Conservation (phyloP, 1,284 basidiomycete species). For the Austroboletus niveus region DNA sequence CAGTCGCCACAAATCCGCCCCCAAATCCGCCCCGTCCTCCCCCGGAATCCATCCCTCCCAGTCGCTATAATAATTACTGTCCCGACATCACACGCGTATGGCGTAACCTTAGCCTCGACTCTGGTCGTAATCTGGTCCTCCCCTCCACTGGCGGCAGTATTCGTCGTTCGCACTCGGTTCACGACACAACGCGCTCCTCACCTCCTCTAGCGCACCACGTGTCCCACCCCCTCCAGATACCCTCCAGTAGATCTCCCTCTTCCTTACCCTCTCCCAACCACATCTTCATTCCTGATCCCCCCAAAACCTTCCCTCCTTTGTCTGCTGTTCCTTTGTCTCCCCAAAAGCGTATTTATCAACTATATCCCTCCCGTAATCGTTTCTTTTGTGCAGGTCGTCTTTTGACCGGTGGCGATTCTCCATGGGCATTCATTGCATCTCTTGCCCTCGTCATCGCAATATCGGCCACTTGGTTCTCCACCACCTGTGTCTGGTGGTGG, state of each 20-base stretch:
- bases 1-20: slow-evolving; percentile 34
- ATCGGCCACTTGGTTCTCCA: slow-evolving; percentile 78
- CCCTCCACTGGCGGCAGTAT: slow-evolving; percentile 4
- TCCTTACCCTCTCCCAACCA: slow-evolving; percentile 33
- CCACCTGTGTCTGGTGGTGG: slow-evolving; percentile 89
- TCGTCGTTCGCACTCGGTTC: slow-evolving; percentile 9
- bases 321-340: slow-evolving; percentile 47
- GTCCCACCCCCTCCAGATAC: slow-evolving; percentile 24
- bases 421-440: slow-evolving; percentile 71
- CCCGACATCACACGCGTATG: slow-evolving; percentile 56
- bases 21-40: background rate
- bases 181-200: slow-evolving; percentile 11
- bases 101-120: slow-evolving; percentile 57
- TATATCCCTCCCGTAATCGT: slow-evolving; percentile 69
- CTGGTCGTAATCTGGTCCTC: slow-evolving; percentile 25
- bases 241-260: slow-evolving; percentile 21
- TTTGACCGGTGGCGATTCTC: slow-evolving; percentile 82
- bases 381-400: slow-evolving; percentile 73
- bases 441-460: slow-evolving; percentile 64
- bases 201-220: slow-evolving; percentile 11
- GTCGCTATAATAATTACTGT: slow-evolving; percentile 37
- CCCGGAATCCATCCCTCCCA: slow-evolving; percentile 20
- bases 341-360: slow-evolving; percentile 53
- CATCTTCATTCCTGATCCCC: slow-evolving; percentile 26
- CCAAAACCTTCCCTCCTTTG: slow-evolving; percentile 38